These are phyloP conservation scores for Nemophila menziesii DNA, from an alignment of 257 asterid species.

Conservation along the genomic window DNA sequence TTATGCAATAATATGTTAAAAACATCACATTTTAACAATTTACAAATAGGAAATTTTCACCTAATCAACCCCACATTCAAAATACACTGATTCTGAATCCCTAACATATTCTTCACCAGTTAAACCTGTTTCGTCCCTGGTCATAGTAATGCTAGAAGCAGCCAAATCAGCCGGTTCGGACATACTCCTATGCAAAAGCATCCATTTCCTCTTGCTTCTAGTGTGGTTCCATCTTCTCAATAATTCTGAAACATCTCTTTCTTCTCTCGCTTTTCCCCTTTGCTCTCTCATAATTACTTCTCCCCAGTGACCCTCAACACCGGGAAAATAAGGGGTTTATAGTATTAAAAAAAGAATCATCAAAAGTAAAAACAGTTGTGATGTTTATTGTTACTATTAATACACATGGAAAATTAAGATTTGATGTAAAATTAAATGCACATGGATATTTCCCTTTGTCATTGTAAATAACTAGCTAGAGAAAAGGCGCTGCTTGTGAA, in stretches of 20 bases:
- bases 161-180: slow-evolving; percentile 11
- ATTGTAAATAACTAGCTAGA: too few relatives aligned
- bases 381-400: too few relatives aligned
- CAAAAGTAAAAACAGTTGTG: slow-evolving; percentile 32
- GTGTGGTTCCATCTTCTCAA: slow-evolving; percentile 36
- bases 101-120: slow-evolving; percentile 25
- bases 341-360: slow-evolving; percentile 25
- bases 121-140: slow-evolving; percentile 16
- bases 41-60: too few relatives aligned
- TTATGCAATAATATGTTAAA: too few relatives aligned
- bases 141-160: slow-evolving; percentile 32
- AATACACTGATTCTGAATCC: slow-evolving; percentile 44
- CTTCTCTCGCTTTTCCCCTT: slow-evolving; percentile 9
- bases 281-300: slow-evolving; percentile 4
- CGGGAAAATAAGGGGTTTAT: slow-evolving; percentile 43
- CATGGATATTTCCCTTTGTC: too few relatives aligned
- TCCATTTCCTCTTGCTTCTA: slow-evolving; percentile 45
- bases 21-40: too few relatives aligned
- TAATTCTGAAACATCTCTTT: slow-evolving; percentile 17
- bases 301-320: slow-evolving; percentile 6
- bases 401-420: too few relatives aligned
- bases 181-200: slow-evolving; percentile 12
- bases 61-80: slow-evolving; percentile 8
- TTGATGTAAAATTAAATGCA: too few relatives aligned
- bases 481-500: too few relatives aligned